Evolutionary conservation across 148 eudicot genomes (phyloP).

Genomic region (Rhododendron ferrugineum): DNA sequence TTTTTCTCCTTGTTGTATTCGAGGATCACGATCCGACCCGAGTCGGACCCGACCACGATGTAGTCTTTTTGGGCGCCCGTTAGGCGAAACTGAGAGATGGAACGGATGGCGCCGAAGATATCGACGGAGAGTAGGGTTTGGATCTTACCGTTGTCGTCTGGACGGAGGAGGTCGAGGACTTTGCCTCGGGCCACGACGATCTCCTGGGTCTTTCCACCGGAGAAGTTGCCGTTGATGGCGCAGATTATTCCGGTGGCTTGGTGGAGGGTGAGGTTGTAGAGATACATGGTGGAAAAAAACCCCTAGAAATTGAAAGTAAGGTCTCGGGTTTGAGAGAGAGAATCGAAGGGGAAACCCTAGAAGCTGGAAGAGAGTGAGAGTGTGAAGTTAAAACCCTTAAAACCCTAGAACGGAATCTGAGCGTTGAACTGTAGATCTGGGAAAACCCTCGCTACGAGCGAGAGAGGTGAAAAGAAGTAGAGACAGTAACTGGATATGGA

Average conservation of each 20-base stretch:
- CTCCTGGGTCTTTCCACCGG: slow-evolving; percentile 76
- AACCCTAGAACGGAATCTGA: too few species aligned
- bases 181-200: slow-evolving; percentile 84
- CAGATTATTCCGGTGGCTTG: slow-evolving; percentile 67
- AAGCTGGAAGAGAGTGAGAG: neutral
- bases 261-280: slow-evolving; percentile 88
- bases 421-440: too few species aligned
- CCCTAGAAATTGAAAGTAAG: slow-evolving; percentile 1
- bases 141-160: slow-evolving; percentile 89
- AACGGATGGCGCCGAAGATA: slow-evolving; percentile 78
- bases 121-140: slow-evolving; percentile 89
- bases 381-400: neutral
- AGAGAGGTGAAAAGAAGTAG: too few species aligned
- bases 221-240: slow-evolving; percentile 88
- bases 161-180: slow-evolving; percentile 77
- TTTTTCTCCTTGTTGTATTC: slow-evolving; percentile 83
- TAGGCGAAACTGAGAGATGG: slow-evolving; percentile 73
- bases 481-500: too few species aligned
- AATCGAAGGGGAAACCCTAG: neutral
- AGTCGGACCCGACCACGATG: slow-evolving; percentile 87
- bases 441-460: too few species aligned
- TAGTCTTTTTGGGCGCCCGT: slow-evolving; percentile 93
- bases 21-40: slow-evolving; percentile 79
- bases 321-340: neutral
- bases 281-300: slow-evolving; percentile 44